Base-by-base conservation (phyloP, 1,284 basidiomycete genomes). In the Rhodotorula glutinis region DNA sequence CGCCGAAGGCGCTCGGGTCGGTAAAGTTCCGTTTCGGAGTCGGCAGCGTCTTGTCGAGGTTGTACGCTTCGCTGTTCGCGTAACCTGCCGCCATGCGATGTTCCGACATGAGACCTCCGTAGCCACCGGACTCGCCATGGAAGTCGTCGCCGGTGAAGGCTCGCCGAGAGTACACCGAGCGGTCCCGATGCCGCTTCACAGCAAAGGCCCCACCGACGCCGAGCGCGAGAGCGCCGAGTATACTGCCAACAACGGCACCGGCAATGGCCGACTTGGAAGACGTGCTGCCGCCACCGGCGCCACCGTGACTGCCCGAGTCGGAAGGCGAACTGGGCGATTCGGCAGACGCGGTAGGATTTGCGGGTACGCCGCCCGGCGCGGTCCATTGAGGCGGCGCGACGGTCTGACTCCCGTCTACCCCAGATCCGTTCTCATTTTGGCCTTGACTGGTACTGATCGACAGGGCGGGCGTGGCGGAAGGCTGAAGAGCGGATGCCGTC, bases 231-330 rank as follows among this genome's bases (percentile, higher is more conserved):
- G 67, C 70, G 21, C 63, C 70, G 56, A 72, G 44, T 2, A 69
- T 13, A 17, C 46, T 40, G 17, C 70, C 70, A 27, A 69, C 62
- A 17, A 69, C 67, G 9, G 67, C 70, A 40, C 67, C 67, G 7
- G 67, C 64, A 44, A 71, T 62, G 30, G 44, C 38, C 4, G 49
- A 46, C 21, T 55, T 63, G 25, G 67, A 53, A 2, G 67, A 3
- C 33, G 29, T 25, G 9, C 30, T 27, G 9, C 30, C 29, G 25
- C 23, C 27, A 17, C 21, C 16, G 13, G 19, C n/a, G 47, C 38
- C 51, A 21, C n/a, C 25, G 0, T 38, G 4, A 0, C 41, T 41
- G 38, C 13, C 25, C 5, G 25, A 16, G 57, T 30, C 23, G 40
- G 30, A 33, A 3, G 47, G 13, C 27, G 21, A 30, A 19, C 41